phyloP scores from a whole-genome alignment of 805 yeast species.

The Candida ponderosae region DNA sequence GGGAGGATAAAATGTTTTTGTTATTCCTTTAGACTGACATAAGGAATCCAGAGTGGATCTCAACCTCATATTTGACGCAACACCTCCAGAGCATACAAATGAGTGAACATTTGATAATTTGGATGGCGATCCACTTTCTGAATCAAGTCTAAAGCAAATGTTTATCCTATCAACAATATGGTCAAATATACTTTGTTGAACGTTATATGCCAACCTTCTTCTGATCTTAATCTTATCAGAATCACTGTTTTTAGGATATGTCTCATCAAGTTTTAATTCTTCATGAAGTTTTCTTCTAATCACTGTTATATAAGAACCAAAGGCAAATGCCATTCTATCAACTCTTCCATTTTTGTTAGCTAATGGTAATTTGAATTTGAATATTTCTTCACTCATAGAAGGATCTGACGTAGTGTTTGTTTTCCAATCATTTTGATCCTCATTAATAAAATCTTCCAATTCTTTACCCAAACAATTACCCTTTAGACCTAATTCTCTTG shows the following conservation, averaged over 20 bases:
- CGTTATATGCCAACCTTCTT: conserved; percentile 44
- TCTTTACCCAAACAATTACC: conserved; percentile 76
- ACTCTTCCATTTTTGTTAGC: conserved; percentile 38
- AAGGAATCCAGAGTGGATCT: conserved; percentile 41
- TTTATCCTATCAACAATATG: conserved; percentile 65
- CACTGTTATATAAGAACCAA: conserved; percentile 64
- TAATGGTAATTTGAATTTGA: conserved; percentile 44
- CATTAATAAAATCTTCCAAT: conserved; percentile 48
- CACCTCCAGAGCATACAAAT: conserved; percentile 91
- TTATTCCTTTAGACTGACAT: conserved; percentile 19
- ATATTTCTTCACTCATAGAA: background rate
- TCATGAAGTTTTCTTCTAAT: conserved; percentile 24
- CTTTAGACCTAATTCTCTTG: conserved; percentile 68
- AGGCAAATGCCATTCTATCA: conserved; percentile 52
- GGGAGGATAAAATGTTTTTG: conserved; percentile 59
- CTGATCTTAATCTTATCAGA: conserved; percentile 13
- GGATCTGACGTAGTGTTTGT: background rate
- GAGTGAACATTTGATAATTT: conserved; percentile 36
- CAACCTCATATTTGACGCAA: conserved; percentile 64
- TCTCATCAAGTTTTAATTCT: conserved; percentile 15
- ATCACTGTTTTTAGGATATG: conserved; percentile 13
- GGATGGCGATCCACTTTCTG: too few species aligned
- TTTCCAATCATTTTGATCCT: conserved; percentile 24
- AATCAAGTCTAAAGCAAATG: conserved; percentile 35
- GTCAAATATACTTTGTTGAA: conserved; percentile 60